Percentiles rank a stretch among this genome's conserved stretches.
phyloP scores from a whole-genome alignment of 2,329 filamentous ascomycete genomes.

The Sclerotinia minor region DNA sequence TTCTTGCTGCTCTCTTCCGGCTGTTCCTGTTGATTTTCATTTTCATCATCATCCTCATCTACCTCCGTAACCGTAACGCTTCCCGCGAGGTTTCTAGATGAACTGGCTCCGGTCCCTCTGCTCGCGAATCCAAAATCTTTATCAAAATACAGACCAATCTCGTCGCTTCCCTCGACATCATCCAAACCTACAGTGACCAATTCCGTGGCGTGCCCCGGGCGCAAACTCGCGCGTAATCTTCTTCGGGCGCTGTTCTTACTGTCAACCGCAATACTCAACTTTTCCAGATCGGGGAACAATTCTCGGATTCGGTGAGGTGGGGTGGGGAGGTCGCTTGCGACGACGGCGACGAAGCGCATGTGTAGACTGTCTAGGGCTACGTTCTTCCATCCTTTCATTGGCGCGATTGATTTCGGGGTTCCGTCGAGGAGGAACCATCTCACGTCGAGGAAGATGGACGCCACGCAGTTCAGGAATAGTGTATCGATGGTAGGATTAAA shows the following conservation, averaged over 20 bases:
- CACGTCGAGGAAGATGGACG: conserved; percentile 39
- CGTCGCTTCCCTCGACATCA: conserved; percentile 22
- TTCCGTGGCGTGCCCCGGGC: conserved; percentile 39
- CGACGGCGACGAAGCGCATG: conserved; percentile 38
- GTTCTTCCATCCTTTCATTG: conserved; percentile 40
- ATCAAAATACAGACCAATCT: conserved; percentile 32
- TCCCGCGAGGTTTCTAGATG: neutral
- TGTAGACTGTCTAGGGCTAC: conserved; percentile 40
- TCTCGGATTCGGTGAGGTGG: conserved; percentile 36
- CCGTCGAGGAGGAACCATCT: conserved; percentile 40
- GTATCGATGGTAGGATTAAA: conserved; percentile 38
- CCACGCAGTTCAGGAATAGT: conserved; percentile 36
- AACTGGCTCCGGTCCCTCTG: neutral
- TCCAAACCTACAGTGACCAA: conserved; percentile 29
- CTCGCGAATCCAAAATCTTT: conserved; percentile 34
- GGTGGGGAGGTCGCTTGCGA: conserved; percentile 32
- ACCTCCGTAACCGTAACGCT: conserved; percentile 4
- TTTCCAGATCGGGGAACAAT: conserved; percentile 37
- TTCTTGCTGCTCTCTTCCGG: conserved; percentile 15
- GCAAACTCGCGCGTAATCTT: conserved; percentile 38
- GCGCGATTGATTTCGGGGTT: conserved; percentile 29
- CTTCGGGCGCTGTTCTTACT: conserved; percentile 37
- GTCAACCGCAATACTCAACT: conserved; percentile 39
- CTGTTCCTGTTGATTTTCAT: neutral
- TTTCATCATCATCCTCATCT: conserved; percentile 11